A percentile compares a stretch with the other conserved stretches of the same genome.
phyloP scores from a whole-genome alignment of 2,329 filamentous ascomycete species.

The Microcyclosporella mali region DNA sequence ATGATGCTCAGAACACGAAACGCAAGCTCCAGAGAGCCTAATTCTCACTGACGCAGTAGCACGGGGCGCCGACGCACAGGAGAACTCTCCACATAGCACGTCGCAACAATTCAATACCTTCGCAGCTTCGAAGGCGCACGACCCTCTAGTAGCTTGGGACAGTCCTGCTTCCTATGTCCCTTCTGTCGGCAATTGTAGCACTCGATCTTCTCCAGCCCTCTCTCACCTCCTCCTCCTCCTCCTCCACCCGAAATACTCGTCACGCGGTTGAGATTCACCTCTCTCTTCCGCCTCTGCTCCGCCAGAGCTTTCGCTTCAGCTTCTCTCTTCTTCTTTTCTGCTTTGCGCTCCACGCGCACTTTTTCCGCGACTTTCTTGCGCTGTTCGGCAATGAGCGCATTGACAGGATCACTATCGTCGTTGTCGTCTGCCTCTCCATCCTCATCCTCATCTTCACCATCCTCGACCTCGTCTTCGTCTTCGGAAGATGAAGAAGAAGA shows the following conservation, averaged over 20 bases:
- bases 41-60: too few relatives aligned
- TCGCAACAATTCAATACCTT: too few relatives aligned
- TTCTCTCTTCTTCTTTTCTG: slow-evolving; percentile 45
- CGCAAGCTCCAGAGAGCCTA: too few relatives aligned
- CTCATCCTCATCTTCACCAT: slow-evolving; percentile 22
- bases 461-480: slow-evolving; percentile 30
- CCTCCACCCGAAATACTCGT: slow-evolving; percentile 46
- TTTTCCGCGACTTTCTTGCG: slow-evolving; percentile 41
- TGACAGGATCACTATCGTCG: slow-evolving; percentile 39
- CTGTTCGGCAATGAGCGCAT: slow-evolving; percentile 41
- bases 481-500: slow-evolving; percentile 29
- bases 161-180: slow-evolving; percentile 56
- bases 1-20: too few relatives aligned
- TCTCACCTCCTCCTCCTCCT: slow-evolving; percentile 1
- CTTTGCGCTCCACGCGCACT: slow-evolving; percentile 39
- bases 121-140: too few relatives aligned
- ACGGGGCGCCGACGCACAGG: too few relatives aligned
- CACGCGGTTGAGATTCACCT: slow-evolving; percentile 58
- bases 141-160: slow-evolving; percentile 37
- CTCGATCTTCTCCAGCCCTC: slow-evolving; percentile 32
- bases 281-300: slow-evolving; percentile 57
- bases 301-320: slow-evolving; percentile 48
- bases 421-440: slow-evolving; percentile 30
- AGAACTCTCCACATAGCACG: too few relatives aligned
- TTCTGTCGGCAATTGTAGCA: slow-evolving; percentile 58